phyloP scores from a whole-genome alignment of 2,329 filamentous ascomycete genomes.

The Neofusicoccum laricinum region DNA sequence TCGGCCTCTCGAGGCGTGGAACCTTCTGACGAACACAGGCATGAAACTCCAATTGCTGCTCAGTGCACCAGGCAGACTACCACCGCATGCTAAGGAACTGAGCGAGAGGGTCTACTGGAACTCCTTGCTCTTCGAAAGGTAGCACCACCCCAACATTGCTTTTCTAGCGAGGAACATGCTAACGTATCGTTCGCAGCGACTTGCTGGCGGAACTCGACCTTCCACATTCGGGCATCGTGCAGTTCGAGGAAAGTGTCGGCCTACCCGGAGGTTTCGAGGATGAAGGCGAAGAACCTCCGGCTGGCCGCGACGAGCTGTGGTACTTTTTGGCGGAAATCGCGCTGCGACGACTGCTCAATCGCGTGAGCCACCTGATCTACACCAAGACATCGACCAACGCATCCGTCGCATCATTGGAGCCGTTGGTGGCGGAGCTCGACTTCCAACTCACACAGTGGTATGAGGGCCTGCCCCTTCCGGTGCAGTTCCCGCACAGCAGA shows the following conservation, averaged over 20 bases:
- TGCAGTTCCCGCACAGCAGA: conserved; percentile 74
- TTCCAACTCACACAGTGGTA: conserved; percentile 85
- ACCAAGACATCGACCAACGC: conserved; percentile 62
- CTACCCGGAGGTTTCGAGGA: conserved; percentile 74
- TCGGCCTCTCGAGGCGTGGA: conserved; percentile 80
- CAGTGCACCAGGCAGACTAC: conserved; percentile 69
- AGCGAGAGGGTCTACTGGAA: conserved; percentile 84
- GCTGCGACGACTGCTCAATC: conserved; percentile 70
- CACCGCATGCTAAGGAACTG: conserved; percentile 67
- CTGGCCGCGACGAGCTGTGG: conserved; percentile 76
- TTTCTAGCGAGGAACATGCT: conserved; percentile 1
- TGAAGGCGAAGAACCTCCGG: conserved; percentile 58
- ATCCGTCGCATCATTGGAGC: conserved; percentile 70
- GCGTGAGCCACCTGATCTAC: conserved; percentile 77
- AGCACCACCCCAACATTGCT: not conserved
- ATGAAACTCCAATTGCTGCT: conserved; percentile 78
- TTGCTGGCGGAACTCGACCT: conserved; percentile 76
- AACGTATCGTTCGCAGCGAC: conserved; percentile 44
- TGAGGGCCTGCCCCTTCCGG: conserved; percentile 68
- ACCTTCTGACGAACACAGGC: conserved; percentile 71
- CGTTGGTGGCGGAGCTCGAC: conserved; percentile 75
- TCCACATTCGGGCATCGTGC: conserved; percentile 77
- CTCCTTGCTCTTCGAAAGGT: conserved; percentile 70
- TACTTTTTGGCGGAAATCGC: conserved; percentile 85
- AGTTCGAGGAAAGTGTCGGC: conserved; percentile 77